Conservation (phyloP, 202 grass and related monocot genomes). For the Saccharum hybrid region DNA sequence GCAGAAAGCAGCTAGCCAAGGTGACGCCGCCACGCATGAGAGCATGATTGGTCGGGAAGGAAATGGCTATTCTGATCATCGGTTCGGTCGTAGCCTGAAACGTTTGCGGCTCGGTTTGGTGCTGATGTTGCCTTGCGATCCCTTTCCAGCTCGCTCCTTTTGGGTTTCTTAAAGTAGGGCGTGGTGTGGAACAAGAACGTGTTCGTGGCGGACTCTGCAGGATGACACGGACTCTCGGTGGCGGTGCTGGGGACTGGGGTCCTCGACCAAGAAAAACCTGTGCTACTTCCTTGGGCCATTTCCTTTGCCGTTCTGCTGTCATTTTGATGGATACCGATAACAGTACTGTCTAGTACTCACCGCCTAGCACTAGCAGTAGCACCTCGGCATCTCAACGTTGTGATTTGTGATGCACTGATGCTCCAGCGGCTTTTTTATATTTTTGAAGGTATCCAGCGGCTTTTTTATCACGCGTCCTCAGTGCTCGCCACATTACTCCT, state of each 20-base stretch:
- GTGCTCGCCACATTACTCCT: too few relatives aligned
- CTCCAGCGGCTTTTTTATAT: not conserved
- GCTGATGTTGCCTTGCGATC: not conserved
- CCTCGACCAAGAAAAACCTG: not conserved
- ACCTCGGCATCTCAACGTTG: too few relatives aligned
- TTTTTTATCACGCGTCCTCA: too few relatives aligned
- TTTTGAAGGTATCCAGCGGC: too few relatives aligned
- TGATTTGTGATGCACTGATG: not conserved
- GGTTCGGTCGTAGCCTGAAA: not conserved
- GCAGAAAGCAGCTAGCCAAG: not conserved
- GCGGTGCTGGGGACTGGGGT: too few relatives aligned
- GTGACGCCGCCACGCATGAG: not conserved
- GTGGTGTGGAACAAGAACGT: not conserved
- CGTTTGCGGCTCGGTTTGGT: not conserved
- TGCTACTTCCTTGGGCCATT: not conserved
- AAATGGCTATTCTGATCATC: constrained; percentile 33
- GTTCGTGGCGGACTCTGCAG: not conserved
- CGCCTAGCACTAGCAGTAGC: not conserved
- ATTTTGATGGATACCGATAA: not conserved
- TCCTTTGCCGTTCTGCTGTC: not conserved
- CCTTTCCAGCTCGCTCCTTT: not conserved
- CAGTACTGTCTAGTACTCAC: not conserved
- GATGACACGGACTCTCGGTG: not conserved
- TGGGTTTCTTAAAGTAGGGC: not conserved
- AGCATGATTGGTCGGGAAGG: constrained; percentile 13